Base-by-base conservation (phyloP, 225 moss, liverwort and hornwort genomes). In the Bryoerythrophyllum caledonicum region DNA sequence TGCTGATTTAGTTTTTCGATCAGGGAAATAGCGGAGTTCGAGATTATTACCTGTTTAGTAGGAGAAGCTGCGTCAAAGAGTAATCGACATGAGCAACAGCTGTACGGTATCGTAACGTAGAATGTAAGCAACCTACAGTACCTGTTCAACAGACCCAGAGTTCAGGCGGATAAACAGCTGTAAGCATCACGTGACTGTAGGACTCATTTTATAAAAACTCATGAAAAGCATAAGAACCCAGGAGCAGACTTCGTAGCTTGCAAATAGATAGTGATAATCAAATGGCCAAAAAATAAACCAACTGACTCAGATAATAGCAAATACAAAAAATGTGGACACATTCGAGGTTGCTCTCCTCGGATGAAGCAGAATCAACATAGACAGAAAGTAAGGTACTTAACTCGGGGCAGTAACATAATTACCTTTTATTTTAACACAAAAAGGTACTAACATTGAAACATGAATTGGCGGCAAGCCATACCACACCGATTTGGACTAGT, bases 391-490 rank as follows among this genome's bases (percentile, higher is more conserved):
- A n/a, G 3, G 3, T 8, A 9, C 34, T 49, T 11, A 9, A 38
- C 25, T 48, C 34, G 1, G 16, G 17, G 48, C 7, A 46, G 19
- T 30, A 70, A 75, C 53, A 76, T 66, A 74, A 63, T 30, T 63
- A 67, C 75, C 72, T 74, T 68, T 53, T 63, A 71, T 75, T n/a
- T 80, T 67, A 68, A 62, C 51, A 74, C 78, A 80, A 72, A 77
- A 80, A 63, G 61, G 67, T 30, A 44, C 12, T 48, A 51, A 75
- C 75, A 70, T 40, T 60, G 60, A 2, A 58, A 75, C 41, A 76
- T 69, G 49, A 59, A 76, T 58, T 56, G 51, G 68, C 57, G 34
- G 63, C 67, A 28, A 74, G 54, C n/a, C 38, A 38, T 63, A 69
- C 72, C 43, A 71, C 60, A 54, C 54, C 7, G 20, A 69, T 54